Evolutionary conservation across 768 basidiomycete genomes (phyloP).

Genomic region (Leccinum truebloodii): DNA sequence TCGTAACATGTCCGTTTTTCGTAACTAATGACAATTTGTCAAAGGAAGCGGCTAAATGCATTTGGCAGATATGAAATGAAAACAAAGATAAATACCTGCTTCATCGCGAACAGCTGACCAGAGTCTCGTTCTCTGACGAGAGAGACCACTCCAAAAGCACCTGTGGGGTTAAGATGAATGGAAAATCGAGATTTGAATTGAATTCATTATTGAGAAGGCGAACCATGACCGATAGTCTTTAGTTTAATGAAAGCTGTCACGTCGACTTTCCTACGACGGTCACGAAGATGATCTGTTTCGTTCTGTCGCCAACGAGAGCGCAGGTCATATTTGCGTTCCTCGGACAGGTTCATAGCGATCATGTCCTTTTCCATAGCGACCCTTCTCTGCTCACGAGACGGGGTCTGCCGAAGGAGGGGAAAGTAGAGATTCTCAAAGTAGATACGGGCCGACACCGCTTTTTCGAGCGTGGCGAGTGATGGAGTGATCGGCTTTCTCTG

Average conservation of each 20-base stretch:
- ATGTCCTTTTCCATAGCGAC: constrained; percentile 89
- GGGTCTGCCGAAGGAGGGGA: constrained; percentile 78
- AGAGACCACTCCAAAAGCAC: constrained; percentile 95
- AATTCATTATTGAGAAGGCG: constrained; percentile 29
- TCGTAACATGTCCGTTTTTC: constrained; percentile 90
- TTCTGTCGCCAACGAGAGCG: constrained; percentile 80
- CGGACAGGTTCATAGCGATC: constrained; percentile 66
- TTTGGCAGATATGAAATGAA: constrained; percentile 30
- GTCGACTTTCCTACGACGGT: constrained; percentile 78
- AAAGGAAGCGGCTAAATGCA: constrained; percentile 27
- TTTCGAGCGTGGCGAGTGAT: constrained; percentile 89
- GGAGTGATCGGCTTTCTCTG: constrained; percentile 70
- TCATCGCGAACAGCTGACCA: constrained; percentile 91
- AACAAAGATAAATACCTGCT: constrained; percentile 62
- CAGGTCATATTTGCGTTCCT: constrained; percentile 68
- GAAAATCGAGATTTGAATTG: constrained; percentile 24
- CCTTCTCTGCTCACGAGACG: constrained; percentile 83
- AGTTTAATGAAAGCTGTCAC: constrained; percentile 84
- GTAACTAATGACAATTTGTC: constrained; percentile 50
- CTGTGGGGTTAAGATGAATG: constrained; percentile 43
- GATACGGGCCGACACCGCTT: constrained; percentile 88
- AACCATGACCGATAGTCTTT: constrained; percentile 94
- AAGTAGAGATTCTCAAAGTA: constrained; percentile 94
- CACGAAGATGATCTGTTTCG: constrained; percentile 89
- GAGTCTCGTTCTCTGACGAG: constrained; percentile 82